A percentile compares a stretch with the other conserved stretches of the same genome.
These are phyloP conservation scores for Amyloporia xantha DNA, from an alignment of 768 basidiomycete genomes.

Conservation along the genomic window DNA sequence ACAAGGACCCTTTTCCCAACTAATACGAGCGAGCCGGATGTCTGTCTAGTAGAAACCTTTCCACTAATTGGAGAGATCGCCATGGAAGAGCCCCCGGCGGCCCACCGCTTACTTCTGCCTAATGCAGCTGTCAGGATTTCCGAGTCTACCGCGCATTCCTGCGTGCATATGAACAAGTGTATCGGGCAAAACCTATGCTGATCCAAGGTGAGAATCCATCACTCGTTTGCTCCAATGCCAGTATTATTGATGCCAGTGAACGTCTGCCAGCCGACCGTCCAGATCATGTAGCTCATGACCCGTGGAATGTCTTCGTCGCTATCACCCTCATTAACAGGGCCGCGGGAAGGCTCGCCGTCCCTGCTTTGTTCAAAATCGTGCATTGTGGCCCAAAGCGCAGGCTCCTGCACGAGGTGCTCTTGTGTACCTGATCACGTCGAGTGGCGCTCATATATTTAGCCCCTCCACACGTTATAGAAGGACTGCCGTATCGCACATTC, in stretches of 20 bases:
- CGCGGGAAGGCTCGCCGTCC: constrained; percentile 53
- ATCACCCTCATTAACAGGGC: constrained; percentile 69
- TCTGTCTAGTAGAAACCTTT: neutral
- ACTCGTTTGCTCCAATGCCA: neutral
- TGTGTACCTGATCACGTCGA: neutral
- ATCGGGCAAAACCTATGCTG: constrained; percentile 22
- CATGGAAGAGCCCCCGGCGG: neutral
- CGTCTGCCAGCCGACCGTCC: neutral
- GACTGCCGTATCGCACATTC: constrained; percentile 50
- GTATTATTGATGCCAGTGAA: neutral
- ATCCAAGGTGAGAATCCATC: constrained; percentile 27
- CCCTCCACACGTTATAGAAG: constrained; percentile 30
- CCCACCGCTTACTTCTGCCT: neutral
- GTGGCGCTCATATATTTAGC: neutral
- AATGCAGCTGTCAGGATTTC: neutral
- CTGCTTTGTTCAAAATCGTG: constrained; percentile 55
- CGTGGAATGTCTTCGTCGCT: constrained; percentile 67
- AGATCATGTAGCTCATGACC: constrained; percentile 49
- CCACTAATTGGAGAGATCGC: neutral
- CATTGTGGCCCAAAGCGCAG: constrained; percentile 50
- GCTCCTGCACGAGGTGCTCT: constrained; percentile 46
- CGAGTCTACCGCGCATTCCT: constrained; percentile 1
- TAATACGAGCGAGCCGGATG: neutral
- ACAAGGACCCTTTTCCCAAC: too few relatives aligned
- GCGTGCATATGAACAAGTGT: constrained; percentile 3